Evolutionary conservation across 164 flowering plant genomes (phyloP).

Genomic region (Vitis amurensis): DNA sequence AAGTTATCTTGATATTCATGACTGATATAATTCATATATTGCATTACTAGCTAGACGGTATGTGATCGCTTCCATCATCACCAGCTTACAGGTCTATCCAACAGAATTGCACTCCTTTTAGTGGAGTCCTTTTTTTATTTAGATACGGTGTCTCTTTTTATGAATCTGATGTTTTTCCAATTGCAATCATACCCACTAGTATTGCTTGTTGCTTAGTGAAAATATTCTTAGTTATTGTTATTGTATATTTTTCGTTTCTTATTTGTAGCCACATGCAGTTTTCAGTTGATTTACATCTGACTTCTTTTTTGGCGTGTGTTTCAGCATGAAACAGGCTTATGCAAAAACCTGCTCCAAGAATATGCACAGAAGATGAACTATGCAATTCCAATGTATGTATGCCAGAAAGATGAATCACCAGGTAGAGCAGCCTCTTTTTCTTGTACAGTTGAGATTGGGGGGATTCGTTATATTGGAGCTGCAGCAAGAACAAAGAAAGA

Average conservation of each 20-base stretch:
- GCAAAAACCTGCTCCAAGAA: constrained; percentile 95
- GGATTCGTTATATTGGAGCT: constrained; percentile 80
- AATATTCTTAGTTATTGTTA: background rate
- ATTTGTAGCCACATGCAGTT: background rate
- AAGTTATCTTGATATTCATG: too few relatives aligned
- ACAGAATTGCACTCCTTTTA: too few relatives aligned
- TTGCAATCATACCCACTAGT: too few relatives aligned
- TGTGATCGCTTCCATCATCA: too few relatives aligned
- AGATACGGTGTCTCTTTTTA: too few relatives aligned
- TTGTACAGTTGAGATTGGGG: constrained; percentile 86
- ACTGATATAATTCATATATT: too few relatives aligned
- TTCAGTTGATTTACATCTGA: background rate
- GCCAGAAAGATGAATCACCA: constrained; percentile 40
- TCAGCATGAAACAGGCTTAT: constrained; percentile 90
- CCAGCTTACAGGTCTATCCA: too few relatives aligned
- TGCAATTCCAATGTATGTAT: constrained; percentile 80
- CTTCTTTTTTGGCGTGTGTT: background rate
- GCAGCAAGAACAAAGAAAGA: constrained; percentile 85
- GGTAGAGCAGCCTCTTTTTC: constrained; percentile 32
- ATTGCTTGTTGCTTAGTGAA: too few relatives aligned
- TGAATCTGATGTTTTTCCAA: too few relatives aligned
- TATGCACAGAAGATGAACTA: constrained; percentile 93
- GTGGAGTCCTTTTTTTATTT: too few relatives aligned
- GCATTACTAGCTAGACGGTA: too few relatives aligned
- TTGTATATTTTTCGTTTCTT: background rate